phyloP scores from a whole-genome alignment of 2,329 filamentous ascomycete genomes.

The Aureobasidium uvarum region DNA sequence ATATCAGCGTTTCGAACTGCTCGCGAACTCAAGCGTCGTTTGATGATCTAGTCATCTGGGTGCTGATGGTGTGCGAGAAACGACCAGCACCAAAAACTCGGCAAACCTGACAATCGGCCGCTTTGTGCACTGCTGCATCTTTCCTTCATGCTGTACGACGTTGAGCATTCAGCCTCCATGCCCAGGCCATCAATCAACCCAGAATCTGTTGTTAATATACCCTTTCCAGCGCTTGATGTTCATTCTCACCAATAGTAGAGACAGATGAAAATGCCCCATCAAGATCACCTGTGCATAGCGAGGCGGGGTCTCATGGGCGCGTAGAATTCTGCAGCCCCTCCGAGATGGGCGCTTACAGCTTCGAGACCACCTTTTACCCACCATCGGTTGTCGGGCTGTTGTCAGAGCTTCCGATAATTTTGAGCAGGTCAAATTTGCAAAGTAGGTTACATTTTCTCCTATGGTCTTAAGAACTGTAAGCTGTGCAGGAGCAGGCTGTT shows the following conservation, averaged over 20 bases:
- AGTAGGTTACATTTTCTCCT: neutral
- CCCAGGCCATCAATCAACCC: neutral
- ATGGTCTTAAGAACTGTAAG: neutral
- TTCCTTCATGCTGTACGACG: slow-evolving; percentile 7
- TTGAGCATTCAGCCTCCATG: neutral
- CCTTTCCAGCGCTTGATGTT: neutral
- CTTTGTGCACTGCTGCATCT: slow-evolving; percentile 1
- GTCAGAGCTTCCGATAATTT: neutral
- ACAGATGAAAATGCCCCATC: neutral
- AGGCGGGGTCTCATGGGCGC: slow-evolving; percentile 7
- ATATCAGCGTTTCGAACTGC: slow-evolving; percentile 1
- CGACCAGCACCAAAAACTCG: neutral
- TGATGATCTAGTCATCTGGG: neutral
- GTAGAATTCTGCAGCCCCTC: slow-evolving; percentile 14
- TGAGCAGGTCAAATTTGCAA: neutral
- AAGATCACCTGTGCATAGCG: neutral
- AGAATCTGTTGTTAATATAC: neutral
- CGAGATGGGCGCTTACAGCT: slow-evolving; percentile 20
- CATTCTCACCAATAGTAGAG: neutral
- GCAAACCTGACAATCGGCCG: neutral
- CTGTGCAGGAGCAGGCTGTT: no score
- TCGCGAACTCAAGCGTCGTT: neutral
- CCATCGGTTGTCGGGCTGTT: no score
- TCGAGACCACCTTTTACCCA: neutral
- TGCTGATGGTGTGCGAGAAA: neutral